Evolutionary conservation across 495 filamentous ascomycete genomes (phyloP).

Genomic region (Neurospora sp.): DNA sequence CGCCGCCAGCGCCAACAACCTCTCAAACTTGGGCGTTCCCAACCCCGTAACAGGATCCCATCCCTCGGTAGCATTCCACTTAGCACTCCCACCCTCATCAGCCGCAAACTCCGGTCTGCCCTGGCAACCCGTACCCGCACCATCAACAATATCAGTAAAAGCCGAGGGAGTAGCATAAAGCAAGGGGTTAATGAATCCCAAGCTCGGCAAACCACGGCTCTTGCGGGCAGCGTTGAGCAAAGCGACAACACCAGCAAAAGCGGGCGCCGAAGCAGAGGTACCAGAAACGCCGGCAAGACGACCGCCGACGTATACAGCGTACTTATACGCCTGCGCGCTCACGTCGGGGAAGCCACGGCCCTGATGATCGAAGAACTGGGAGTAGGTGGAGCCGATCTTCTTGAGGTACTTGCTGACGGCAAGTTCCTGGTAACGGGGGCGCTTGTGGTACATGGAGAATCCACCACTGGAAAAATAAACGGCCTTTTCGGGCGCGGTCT

Average conservation of each 20-base stretch:
- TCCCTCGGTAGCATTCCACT: conserved; percentile 45
- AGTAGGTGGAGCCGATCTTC: conserved; percentile 12
- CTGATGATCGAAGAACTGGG: conserved; percentile 35
- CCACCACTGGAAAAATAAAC: conserved; percentile 43
- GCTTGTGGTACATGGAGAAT: conserved; percentile 57
- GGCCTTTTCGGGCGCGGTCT: conserved; percentile 51
- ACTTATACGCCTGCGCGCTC: conserved; percentile 40
- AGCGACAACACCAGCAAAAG: conserved; percentile 51
- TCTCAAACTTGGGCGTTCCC: conserved; percentile 28
- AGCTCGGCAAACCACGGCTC: conserved; percentile 38
- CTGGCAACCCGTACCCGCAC: conserved; percentile 53
- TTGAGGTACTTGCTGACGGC: conserved; percentile 43
- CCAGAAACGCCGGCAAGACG: conserved; percentile 29
- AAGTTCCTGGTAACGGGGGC: conserved; percentile 49
- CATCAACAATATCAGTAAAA: conserved; percentile 54
- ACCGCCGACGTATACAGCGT: conserved; percentile 7
- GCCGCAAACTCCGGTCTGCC: conserved; percentile 22
- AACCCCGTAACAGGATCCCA: conserved; percentile 41
- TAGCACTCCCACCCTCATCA: conserved; percentile 28
- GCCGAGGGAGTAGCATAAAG: conserved; percentile 46
- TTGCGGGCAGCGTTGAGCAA: conserved; percentile 61
- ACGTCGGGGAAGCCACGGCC: conserved; percentile 70
- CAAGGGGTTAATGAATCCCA: conserved; percentile 73
- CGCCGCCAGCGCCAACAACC: conserved; percentile 12
- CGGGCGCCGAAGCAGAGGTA: conserved; percentile 56